phyloP scores from a whole-genome alignment of 2,329 filamentous ascomycete species.

The Ceratocystis colombiana region DNA sequence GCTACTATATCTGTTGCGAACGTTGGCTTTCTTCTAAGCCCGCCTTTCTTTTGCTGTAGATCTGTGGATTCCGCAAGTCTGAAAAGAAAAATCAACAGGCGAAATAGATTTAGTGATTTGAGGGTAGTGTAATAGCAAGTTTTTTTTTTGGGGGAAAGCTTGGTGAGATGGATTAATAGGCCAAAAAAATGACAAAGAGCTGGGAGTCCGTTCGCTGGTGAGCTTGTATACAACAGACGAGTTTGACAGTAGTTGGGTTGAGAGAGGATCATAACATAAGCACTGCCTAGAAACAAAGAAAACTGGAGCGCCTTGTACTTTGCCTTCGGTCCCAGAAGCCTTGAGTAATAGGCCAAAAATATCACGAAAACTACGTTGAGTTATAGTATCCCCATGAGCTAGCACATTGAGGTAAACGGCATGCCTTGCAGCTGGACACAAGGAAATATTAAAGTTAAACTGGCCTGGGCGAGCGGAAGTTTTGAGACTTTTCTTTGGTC shows the following conservation, averaged over 20 bases:
- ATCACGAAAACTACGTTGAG: conserved; percentile 4
- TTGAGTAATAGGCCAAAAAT: conserved; percentile 1
- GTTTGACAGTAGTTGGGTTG: not conserved
- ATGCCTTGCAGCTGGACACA: not conserved
- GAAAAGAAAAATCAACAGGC: not conserved
- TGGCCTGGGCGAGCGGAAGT: conserved; percentile 4
- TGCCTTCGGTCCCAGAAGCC: not conserved
- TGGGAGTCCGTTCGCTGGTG: not conserved
- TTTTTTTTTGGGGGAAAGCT: not conserved
- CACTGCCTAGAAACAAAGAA: conserved; percentile 15
- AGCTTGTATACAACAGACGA: not conserved
- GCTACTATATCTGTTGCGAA: not conserved
- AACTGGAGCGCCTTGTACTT: conserved; percentile 15
- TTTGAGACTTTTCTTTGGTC: not conserved
- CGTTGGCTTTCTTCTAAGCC: not conserved
- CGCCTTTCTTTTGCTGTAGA: not conserved
- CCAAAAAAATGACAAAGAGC: not conserved
- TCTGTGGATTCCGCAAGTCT: not conserved
- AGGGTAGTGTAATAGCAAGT: not conserved
- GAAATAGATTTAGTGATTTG: not conserved
- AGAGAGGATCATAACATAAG: not conserved
- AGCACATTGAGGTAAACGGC: not conserved
- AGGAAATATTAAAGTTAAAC: not conserved
- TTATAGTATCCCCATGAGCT: not conserved
- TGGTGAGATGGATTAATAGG: not conserved